Percentiles rank a stretch among this genome's conserved stretches.
Conservation (phyloP, 371 early-diverging fungal genomes). For the Mucor racemosus region DNA sequence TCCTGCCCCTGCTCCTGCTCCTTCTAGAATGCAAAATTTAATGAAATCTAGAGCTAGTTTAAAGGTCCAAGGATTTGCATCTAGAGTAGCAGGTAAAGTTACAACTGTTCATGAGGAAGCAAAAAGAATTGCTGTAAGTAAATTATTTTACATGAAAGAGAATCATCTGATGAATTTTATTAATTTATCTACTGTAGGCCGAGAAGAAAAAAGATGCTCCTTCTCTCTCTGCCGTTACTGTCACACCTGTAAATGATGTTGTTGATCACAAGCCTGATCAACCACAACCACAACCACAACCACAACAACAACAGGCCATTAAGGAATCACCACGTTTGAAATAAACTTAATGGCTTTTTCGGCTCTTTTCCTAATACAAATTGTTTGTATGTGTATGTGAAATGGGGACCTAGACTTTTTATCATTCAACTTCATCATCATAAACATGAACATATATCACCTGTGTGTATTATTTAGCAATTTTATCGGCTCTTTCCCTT, state of each 20-base stretch:
- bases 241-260: neutral
- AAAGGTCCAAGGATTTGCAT: conserved; percentile 45
- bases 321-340: neutral
- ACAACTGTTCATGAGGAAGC: conserved; percentile 59
- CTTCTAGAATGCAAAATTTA: conserved; percentile 35
- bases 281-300: neutral
- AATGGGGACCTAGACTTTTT: neutral
- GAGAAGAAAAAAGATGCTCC: conserved; percentile 4
- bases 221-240: neutral
- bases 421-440: no score
- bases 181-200: neutral
- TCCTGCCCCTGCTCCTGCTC: neutral
- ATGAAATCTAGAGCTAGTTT: conserved; percentile 54
- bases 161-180: conserved; percentile 5
- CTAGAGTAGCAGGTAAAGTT: conserved; percentile 46
- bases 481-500: neutral
- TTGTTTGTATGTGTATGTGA: neutral
- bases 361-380: conserved; percentile 7
- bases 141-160: neutral
- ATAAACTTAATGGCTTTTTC: neutral
- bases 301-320: neutral
- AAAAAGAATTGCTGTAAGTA: conserved; percentile 40
- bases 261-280: conserved; percentile 5
- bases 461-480: neutral
- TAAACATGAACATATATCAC: neutral